Base-by-base conservation (phyloP, 1,139 yeast species). In the Yamadazyma pseudoaaseri region DNA sequence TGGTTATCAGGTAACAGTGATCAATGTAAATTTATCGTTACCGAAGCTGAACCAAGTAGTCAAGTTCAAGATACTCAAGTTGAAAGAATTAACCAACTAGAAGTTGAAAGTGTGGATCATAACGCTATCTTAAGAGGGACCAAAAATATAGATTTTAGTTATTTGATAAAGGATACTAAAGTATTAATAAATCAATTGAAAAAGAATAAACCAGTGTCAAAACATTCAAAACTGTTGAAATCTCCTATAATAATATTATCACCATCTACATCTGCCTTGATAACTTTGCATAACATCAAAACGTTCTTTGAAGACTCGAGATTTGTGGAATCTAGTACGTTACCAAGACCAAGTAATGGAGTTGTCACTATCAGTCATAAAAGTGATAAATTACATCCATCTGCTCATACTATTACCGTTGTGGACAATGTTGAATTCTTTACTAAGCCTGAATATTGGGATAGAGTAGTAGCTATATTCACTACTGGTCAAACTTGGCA, bases 401-500 rank as follows among this genome's bases (percentile, higher is more conserved):
- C 71, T 7, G 73, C 85, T 23, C 73, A 66, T 33, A 75, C 78
- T 34, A 83, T 86, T 47, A 73, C 85, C 49, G 86, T 92, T 33
- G 97, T 89, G 16, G 95, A 86, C 54, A 85, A 85, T 40, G 89
- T 89, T 5, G 95, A 89, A 36, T 76, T 81, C 59, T 90, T 92
- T 65, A 81, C 85, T 16, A 90, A 89, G 54, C 96, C 96, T 3
- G 98, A 92, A 53, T 89, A 94, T 60, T 92, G 99, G 99, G 87
- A 83, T 50, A 73, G 98, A 39, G 97, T 94, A 1, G 86, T 92
- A 31, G 97, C 96, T 0, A 86, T 92, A 18, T 85, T 92, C 63
- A 92, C 96, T 11, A 92, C 97, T 2, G 98, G 99, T 12, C 98
- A 92, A 62, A 73, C 82, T 34, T 92, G 99, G 99, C 99, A 92